Conservation (phyloP, 2,329 filamentous ascomycete species). For the Pseudopyricularia cyperi region DNA sequence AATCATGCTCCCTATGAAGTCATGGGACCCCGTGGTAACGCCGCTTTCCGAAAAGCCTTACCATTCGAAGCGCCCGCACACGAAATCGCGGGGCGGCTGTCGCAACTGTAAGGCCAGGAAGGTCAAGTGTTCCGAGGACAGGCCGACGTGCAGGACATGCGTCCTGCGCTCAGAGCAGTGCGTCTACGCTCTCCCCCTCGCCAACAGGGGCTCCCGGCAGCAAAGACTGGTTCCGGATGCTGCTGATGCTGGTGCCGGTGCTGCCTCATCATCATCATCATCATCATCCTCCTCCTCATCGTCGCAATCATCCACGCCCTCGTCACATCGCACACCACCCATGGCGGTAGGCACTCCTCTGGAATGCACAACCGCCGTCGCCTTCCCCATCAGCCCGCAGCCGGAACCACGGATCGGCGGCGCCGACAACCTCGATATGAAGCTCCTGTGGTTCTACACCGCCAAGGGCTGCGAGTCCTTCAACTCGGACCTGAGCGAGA, state of each 20-base stretch:
- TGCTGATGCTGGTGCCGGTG: neutral
- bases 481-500: constrained; percentile 1
- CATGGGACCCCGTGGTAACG: neutral
- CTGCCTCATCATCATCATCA: too few species aligned
- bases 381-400: neutral
- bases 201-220: neutral
- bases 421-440: constrained; percentile 32
- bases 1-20: neutral
- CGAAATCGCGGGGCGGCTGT: constrained; percentile 25
- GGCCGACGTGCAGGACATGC: constrained; percentile 16
- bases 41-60: constrained; percentile 16
- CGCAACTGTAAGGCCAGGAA: constrained; percentile 26
- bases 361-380: too few species aligned
- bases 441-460: constrained; percentile 42
- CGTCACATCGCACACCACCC: neutral
- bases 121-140: constrained; percentile 28
- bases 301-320: neutral
- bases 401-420: neutral
- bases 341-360: neutral
- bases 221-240: neutral
- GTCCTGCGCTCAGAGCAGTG: constrained; percentile 22
- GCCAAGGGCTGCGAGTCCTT: constrained; percentile 21
- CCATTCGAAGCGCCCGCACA: constrained; percentile 34
- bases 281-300: neutral
- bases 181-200: constrained; percentile 22